Conservation (phyloP, 257 asterid species). For the Capsicum chinense region DNA sequence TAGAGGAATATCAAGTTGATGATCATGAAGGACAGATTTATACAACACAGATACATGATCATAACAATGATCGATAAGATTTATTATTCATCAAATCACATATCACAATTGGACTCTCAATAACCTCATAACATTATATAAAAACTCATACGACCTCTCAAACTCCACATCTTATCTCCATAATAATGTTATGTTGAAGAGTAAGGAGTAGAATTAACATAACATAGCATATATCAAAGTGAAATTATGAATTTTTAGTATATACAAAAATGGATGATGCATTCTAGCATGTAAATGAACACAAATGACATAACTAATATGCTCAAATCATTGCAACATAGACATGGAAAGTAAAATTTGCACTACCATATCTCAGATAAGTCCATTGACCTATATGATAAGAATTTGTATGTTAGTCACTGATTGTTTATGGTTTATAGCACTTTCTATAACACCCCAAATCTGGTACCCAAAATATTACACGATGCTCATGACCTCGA, state of each 20-base stretch:
- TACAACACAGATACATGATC: no score
- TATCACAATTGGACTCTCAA: background rate
- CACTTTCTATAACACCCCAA: no score
- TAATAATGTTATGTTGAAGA: background rate
- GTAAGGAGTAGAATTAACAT: background rate
- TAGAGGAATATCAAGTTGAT: no score
- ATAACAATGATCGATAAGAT: background rate
- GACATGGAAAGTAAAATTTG: background rate
- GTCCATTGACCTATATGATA: background rate
- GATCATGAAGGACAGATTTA: no score
- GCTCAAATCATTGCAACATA: background rate
- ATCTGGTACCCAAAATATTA: no score
- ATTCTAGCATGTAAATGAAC: background rate
- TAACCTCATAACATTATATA: background rate
- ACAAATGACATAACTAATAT: background rate
- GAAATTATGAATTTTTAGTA: background rate
- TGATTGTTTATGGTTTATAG: no score
- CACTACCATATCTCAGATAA: background rate
- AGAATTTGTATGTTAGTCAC: background rate
- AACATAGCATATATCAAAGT: background rate
- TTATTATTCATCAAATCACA: background rate
- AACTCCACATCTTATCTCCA: background rate
- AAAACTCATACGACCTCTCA: background rate
- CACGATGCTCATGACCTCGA: no score
- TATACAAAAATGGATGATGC: background rate